A percentile compares a stretch with the other conserved stretches of the same genome.
Evolutionary conservation across 495 filamentous ascomycete species (phyloP).

Genomic region (Podospora pseudoanserina): DNA sequence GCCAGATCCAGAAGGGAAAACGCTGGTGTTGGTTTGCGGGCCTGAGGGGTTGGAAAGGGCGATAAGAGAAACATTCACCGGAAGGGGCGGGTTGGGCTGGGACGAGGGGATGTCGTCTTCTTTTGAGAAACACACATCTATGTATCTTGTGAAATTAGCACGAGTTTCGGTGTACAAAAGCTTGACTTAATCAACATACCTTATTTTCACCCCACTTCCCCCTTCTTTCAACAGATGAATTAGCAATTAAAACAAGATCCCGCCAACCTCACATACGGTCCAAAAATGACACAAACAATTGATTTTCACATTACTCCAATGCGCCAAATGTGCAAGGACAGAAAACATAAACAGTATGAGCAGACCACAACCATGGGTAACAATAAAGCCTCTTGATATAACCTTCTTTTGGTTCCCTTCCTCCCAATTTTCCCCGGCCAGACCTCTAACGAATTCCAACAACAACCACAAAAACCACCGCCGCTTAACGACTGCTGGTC

Average conservation of each 20-base stretch:
- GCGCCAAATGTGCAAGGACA: not conserved
- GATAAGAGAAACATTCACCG: slow-evolving; percentile 56
- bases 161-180: no score
- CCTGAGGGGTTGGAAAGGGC: slow-evolving; percentile 74
- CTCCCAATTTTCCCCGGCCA: not conserved
- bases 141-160: no score
- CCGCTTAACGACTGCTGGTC: slow-evolving; percentile 28
- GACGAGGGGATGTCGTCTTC: slow-evolving; percentile 73
- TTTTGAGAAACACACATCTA: slow-evolving; percentile 50
- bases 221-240: no score
- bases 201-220: no score
- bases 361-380: not conserved
- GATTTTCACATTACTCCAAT: not conserved
- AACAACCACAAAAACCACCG: not conserved
- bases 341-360: not conserved
- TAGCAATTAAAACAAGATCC: not conserved
- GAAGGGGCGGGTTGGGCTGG: slow-evolving; percentile 60
- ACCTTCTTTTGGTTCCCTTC: not conserved
- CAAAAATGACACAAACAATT: not conserved
- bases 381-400: not conserved
- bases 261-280: not conserved
- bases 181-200: no score
- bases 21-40: slow-evolving; percentile 79
- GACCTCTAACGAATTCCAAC: not conserved
- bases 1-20: slow-evolving; percentile 41